A percentile compares a stretch with the other conserved stretches of the same genome.
Conservation (phyloP, 2,329 filamentous ascomycete genomes). For the Coniochaeta sp. region DNA sequence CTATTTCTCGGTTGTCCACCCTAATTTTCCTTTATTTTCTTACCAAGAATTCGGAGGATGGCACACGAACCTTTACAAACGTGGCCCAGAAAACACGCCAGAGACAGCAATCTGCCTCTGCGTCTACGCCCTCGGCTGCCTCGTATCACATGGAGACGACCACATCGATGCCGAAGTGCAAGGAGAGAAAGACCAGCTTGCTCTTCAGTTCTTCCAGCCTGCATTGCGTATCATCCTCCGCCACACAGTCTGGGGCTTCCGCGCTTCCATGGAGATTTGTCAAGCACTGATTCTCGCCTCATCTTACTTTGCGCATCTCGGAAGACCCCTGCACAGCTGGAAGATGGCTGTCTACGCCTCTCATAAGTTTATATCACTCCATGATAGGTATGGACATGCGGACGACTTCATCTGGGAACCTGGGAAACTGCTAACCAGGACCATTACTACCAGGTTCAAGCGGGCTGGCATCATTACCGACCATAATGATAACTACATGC, state of each 20-base stretch:
- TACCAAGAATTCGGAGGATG: constrained; percentile 15
- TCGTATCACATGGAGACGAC: constrained; percentile 14
- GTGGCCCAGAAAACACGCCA: constrained; percentile 13
- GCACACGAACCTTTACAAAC: constrained; percentile 15
- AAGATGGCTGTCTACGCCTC: constrained; percentile 22
- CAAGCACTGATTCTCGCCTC: constrained; percentile 23
- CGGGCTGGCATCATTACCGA: constrained; percentile 11
- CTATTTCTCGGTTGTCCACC: constrained; percentile 18
- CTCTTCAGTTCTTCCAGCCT: constrained; percentile 20
- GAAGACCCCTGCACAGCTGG: constrained; percentile 24
- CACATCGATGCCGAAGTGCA: neutral
- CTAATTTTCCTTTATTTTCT: constrained; percentile 19
- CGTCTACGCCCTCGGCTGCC: constrained; percentile 19
- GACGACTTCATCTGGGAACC: constrained; percentile 14
- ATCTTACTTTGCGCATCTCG: constrained; percentile 24
- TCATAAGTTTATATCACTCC: constrained; percentile 14
- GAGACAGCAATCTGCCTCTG: constrained; percentile 22
- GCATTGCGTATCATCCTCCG: constrained; percentile 20
- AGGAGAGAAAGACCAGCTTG: neutral
- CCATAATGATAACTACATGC: constrained; percentile 8
- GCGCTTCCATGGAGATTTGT: constrained; percentile 15
- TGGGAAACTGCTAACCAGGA: neutral
- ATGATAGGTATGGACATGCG: neutral
- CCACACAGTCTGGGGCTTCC: constrained; percentile 21
- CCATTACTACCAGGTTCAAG: constrained; percentile 5